A percentile compares a stretch with the other conserved stretches of the same genome.
phyloP scores from a whole-genome alignment of 208 protist genomes.

The Balamuthia mandrillaris region DNA sequence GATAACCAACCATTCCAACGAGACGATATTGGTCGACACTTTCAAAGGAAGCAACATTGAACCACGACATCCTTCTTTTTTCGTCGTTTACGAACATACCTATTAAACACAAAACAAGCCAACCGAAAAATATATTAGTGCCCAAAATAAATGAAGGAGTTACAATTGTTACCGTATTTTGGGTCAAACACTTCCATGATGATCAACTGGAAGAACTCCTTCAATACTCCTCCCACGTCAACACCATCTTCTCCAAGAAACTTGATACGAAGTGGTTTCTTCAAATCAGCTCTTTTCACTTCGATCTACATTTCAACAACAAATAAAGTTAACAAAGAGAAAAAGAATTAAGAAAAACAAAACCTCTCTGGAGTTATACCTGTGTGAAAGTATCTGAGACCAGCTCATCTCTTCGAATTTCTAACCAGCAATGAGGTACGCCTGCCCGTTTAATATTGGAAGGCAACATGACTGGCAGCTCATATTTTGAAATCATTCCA shows the following conservation, averaged over 20 bases:
- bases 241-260: constrained; percentile 89
- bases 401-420: constrained; percentile 53
- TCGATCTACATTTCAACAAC: neutral
- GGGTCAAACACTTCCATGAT: constrained; percentile 83
- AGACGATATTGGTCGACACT: constrained; percentile 65
- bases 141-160: neutral
- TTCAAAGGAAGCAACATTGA: constrained; percentile 71
- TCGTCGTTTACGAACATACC: constrained; percentile 82
- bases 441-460: neutral
- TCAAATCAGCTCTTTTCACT: constrained; percentile 65
- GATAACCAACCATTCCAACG: constrained; percentile 63
- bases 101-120: neutral
- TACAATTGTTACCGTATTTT: constrained; percentile 64
- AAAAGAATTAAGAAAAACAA: neutral
- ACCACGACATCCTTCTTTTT: constrained; percentile 74
- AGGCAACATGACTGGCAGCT: neutral
- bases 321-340: neutral
- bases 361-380: neutral
- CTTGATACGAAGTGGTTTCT: constrained; percentile 83
- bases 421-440: constrained; percentile 28
- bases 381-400: neutral
- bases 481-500: neutral
- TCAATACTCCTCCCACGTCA: constrained; percentile 90
- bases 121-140: neutral
- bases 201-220: constrained; percentile 95